A percentile compares a stretch with the other conserved stretches of the same genome.
Evolutionary conservation across 768 basidiomycete species (phyloP).

Genomic region (Naganishia randhawae): DNA sequence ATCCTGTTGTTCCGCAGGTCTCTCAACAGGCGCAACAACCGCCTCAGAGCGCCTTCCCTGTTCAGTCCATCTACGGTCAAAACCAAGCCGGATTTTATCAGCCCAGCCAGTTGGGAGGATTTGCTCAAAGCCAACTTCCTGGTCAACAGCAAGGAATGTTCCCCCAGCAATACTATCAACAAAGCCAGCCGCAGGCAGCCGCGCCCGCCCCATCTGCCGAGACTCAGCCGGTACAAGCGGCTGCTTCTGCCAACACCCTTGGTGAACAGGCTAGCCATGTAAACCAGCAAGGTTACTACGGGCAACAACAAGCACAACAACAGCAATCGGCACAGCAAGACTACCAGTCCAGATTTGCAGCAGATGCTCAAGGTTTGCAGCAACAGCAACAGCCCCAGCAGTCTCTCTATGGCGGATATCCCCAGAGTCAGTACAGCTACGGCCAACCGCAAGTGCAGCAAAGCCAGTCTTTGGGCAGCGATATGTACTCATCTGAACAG

Average conservation of each 20-base stretch:
- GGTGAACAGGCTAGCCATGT: conserved; percentile 27
- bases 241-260: conserved; percentile 26
- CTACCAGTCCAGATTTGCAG: conserved; percentile 26
- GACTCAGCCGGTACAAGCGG: conserved; percentile 26
- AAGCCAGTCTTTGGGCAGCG: conserved; percentile 35
- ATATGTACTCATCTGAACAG: conserved; percentile 40
- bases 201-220: conserved; percentile 11
- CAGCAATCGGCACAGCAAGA: conserved; percentile 36
- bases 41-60: conserved; percentile 23
- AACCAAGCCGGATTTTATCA: conserved; percentile 21
- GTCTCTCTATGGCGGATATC: conserved; percentile 35
- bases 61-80: conserved; percentile 35
- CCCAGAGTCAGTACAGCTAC: conserved; percentile 35
- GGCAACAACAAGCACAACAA: conserved; percentile 35
- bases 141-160: conserved; percentile 25
- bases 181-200: conserved; percentile 12
- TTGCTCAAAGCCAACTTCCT: conserved; percentile 15
- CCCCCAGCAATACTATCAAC: conserved; percentile 29
- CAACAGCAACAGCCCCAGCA: conserved; percentile 30
- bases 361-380: conserved; percentile 31
- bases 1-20: neutral
- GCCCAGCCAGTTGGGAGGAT: conserved; percentile 13
- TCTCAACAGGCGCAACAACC: conserved; percentile 18
- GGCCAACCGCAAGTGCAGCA: conserved; percentile 35
- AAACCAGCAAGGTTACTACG: conserved; percentile 27